Conservation (phyloP, 306 rosid species). For the Delonix regia region DNA sequence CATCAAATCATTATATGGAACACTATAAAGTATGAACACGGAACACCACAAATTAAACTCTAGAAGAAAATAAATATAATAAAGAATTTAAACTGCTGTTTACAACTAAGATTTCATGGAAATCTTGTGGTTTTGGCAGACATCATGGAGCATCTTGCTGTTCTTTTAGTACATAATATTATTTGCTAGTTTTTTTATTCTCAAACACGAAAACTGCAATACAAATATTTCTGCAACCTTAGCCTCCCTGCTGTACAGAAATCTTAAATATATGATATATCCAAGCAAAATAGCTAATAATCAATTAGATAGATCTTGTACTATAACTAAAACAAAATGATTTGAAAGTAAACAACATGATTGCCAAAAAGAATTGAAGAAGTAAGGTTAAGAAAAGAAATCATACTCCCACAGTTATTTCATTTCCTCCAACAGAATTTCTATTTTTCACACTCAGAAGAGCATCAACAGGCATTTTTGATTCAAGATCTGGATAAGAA, state of each 20-base stretch:
- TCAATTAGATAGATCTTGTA: neutral
- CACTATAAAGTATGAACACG: too few relatives aligned
- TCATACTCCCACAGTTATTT: constrained; percentile 59
- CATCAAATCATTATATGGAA: too few relatives aligned
- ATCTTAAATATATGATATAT: neutral
- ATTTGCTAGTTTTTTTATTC: neutral
- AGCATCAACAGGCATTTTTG: constrained; percentile 49
- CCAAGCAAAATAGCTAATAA: neutral
- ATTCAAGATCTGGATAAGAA: constrained; percentile 88
- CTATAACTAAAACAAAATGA: too few relatives aligned
- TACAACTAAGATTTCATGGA: neutral
- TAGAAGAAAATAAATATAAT: neutral
- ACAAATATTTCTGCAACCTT: neutral
- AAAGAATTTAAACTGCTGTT: neutral
- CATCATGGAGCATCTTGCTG: neutral
- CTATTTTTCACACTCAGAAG: constrained; percentile 47
- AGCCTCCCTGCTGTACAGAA: neutral
- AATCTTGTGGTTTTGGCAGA: neutral
- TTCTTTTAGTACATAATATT: neutral
- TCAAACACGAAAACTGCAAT: neutral
- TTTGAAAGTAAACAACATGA: neutral
- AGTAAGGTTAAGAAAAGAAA: constrained; percentile 23
- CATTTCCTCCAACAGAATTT: constrained; percentile 39
- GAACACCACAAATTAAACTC: neutral
- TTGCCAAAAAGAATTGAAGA: constrained; percentile 9